These are phyloP conservation scores for Arxiozyma slooffiae DNA, from an alignment of 1,139 yeast genomes.

Conservation along the genomic window DNA sequence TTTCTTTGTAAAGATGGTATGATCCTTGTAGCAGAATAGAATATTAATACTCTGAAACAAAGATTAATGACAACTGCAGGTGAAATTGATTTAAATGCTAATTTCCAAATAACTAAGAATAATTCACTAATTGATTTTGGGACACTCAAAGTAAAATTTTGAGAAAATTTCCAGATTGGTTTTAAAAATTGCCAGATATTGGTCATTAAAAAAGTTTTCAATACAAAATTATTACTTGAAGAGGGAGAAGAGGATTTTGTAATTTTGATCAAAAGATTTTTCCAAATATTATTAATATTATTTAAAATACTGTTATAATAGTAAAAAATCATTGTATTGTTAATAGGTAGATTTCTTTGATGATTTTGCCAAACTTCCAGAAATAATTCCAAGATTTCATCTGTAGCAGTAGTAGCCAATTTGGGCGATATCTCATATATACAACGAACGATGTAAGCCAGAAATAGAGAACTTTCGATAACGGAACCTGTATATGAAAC, in stretches of 20 bases:
- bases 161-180: conserved; percentile 36
- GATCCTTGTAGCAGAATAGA: conserved; percentile 87
- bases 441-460: conserved; percentile 87
- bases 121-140: conserved; percentile 35
- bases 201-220: not conserved
- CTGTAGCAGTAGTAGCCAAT: conserved; percentile 41
- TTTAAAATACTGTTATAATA: conserved; percentile 20
- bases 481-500: conserved; percentile 78
- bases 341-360: conserved; percentile 22
- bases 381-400: conserved; percentile 33
- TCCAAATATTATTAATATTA: conserved; percentile 24
- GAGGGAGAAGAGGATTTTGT: not conserved
- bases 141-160: conserved; percentile 39
- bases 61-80: conserved; percentile 73
- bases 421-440: conserved; percentile 85
- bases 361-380: conserved; percentile 31
- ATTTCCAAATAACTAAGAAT: conserved; percentile 53
- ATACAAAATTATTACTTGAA: conserved; percentile 8
- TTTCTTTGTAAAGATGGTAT: conserved; percentile 61
- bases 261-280: conserved; percentile 10
- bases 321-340: conserved; percentile 25
- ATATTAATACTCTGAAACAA: conserved; percentile 76
- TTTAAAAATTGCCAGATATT: conserved; percentile 32
- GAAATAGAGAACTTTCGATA: conserved; percentile 72
- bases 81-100: conserved; percentile 65